Evolutionary conservation across 2,329 filamentous ascomycete species (phyloP), one percentile per base, ranked within the genome.

Genomic region (Ascochyta koolunga): DNA sequence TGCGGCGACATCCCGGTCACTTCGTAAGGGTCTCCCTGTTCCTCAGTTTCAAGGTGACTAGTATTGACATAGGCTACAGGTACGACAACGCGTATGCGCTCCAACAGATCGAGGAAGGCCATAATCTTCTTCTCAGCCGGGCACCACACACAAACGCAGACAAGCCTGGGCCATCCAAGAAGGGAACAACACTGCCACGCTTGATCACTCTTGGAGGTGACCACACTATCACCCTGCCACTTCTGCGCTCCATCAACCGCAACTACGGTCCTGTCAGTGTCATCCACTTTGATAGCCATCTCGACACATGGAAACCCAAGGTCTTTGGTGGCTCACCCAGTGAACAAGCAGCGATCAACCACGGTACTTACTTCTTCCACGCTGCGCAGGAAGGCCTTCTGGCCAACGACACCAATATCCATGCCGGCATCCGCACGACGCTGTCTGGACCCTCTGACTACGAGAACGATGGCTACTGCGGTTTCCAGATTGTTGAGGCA

Each of bases 311-410:
- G 90, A 86, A 84, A 54, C 91, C 91, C 37, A 93, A 93, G 72
- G 91, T 95, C 22, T 96, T 96, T 65, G 91, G 91, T 47, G 91
- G 90, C 25, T 87, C 89, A 0, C 90, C 91, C 0, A 89, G 85
- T 24, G 83, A 92, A 56, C 84, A 87, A 33, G 90, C 91, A 18
- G 82, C 82, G 60, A 87, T 96, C 77, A 96, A 95, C 77, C 90
- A 95, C 77, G 91, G 91, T 36, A 95, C 90, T 1, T 95, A 95
- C 79, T 96, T 96, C 77, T 95, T 88, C 77, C 89, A 93, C 71
- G 91, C 90, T 0, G 78, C 88, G 0, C 84, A 87, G 76, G 90
- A 95, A 71, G 91, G 91, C 2, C 80, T 95, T 15, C 80, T 96
- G 18, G 82, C 82, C 58, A 96, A 95, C 69, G 89, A 95, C 78